phyloP scores from a whole-genome alignment of 176 grass and related monocot species.

The Thalia dealbata region DNA sequence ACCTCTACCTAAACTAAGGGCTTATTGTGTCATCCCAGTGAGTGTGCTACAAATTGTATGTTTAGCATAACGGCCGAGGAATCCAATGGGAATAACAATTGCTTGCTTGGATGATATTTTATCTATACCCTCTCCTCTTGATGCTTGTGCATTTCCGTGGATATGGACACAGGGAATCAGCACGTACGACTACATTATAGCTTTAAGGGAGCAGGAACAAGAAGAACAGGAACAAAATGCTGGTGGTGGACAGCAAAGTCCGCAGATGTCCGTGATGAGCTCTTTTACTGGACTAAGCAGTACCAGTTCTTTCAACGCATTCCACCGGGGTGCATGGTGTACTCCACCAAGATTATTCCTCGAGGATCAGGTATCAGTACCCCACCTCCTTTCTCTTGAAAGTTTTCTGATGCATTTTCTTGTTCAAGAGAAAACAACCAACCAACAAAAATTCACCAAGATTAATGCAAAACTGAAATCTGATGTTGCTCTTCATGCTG shows the following conservation, averaged over 20 bases:
- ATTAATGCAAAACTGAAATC: too few relatives aligned
- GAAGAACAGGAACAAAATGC: constrained; percentile 34
- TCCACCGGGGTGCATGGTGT: constrained; percentile 89
- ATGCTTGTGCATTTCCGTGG: not conserved
- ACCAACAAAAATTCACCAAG: too few relatives aligned
- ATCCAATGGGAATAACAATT: not conserved
- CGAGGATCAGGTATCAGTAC: constrained; percentile 72
- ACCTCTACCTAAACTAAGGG: too few relatives aligned
- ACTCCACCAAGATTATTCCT: constrained; percentile 88
- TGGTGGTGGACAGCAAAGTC: constrained; percentile 61
- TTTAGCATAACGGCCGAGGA: not conserved
- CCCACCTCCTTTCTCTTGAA: not conserved
- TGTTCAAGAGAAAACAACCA: too few relatives aligned
- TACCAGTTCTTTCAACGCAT: constrained; percentile 83
- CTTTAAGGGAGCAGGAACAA: constrained; percentile 91
- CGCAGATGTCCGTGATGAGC: constrained; percentile 87
- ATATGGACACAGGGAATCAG: constrained; percentile 59
- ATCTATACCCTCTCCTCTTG: not conserved
- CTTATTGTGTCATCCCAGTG: not conserved
- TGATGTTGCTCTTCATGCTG: not conserved
- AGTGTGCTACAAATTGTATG: not conserved
- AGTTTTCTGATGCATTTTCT: not conserved
- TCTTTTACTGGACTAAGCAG: constrained; percentile 98
- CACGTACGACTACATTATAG: constrained; percentile 97
- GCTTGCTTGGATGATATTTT: not conserved